Conservation (phyloP, 495 filamentous ascomycete species). For the Parathielavia appendiculata region DNA sequence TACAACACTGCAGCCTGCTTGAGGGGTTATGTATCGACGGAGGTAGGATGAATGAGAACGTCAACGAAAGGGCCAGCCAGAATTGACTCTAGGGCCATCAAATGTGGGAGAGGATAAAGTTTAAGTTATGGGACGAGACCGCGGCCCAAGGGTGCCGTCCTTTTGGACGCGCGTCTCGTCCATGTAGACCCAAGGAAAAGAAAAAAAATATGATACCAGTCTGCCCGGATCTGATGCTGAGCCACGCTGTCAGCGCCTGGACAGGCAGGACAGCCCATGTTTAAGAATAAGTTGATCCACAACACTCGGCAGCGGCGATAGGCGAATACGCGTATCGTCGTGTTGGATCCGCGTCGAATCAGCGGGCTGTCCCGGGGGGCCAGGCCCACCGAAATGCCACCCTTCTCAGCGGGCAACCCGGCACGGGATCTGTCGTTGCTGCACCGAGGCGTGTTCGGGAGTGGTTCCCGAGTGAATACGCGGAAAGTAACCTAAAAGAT, state of each 20-base stretch:
- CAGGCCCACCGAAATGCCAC: neutral
- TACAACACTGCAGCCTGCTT: no score
- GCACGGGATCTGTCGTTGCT: no score
- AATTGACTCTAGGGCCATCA: no score
- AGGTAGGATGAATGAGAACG: neutral
- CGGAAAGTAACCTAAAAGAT: no score
- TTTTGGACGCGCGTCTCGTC: neutral
- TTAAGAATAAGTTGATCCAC: neutral
- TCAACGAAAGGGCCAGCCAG: no score
- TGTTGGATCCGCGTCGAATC: neutral
- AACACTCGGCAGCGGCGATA: neutral
- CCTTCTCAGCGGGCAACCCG: no score
- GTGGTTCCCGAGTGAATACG: no score
- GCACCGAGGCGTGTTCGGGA: no score
- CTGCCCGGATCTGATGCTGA: neutral
- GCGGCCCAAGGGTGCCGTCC: neutral
- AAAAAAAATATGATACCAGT: neutral
- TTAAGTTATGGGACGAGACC: neutral
- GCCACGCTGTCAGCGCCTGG: neutral
- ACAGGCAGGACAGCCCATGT: no score
- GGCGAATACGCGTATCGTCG: constrained; percentile 5
- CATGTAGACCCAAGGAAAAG: neutral
- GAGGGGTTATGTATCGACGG: neutral
- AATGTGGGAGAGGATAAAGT: no score
- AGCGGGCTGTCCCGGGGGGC: neutral